A percentile compares a stretch with the other conserved stretches of the same genome.
Conservation (phyloP, 768 basidiomycete genomes). For the Russula griseocarnosa region DNA sequence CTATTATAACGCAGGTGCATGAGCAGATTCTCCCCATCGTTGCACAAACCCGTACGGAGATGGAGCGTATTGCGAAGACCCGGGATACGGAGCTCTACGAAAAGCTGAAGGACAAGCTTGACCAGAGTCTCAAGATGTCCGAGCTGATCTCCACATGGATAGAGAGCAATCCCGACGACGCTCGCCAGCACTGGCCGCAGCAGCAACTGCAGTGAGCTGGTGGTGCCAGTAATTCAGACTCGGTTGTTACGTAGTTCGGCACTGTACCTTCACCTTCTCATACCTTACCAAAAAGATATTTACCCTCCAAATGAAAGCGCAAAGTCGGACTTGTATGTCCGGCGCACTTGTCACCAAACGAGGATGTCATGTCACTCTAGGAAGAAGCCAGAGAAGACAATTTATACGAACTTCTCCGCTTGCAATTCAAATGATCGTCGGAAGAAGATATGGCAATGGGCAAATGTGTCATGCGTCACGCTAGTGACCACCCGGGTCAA, state of each 20-base stretch:
- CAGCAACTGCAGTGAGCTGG: not conserved
- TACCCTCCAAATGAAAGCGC: slow-evolving; percentile 50
- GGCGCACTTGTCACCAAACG: no score
- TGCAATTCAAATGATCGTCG: no score
- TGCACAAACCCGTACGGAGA: not conserved
- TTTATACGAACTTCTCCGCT: no score
- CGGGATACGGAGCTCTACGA: slow-evolving; percentile 23
- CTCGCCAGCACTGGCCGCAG: slow-evolving; percentile 5
- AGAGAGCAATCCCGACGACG: slow-evolving; percentile 18
- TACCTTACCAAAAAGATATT: no score
- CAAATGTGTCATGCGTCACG: no score
- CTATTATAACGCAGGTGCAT: slow-evolving; percentile 9
- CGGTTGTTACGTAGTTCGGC: not conserved
- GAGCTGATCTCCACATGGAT: slow-evolving; percentile 19
- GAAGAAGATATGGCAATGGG: no score
- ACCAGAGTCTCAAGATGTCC: slow-evolving; percentile 15
- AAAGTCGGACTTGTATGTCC: no score
- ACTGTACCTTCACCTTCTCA: not conserved
- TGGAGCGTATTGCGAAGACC: slow-evolving; percentile 8
- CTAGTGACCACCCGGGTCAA: no score
- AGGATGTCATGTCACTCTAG: no score
- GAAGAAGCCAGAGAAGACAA: no score
- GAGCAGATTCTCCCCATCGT: slow-evolving; percentile 19
- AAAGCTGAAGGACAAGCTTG: slow-evolving; percentile 16
- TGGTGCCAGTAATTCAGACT: not conserved